phyloP scores from a whole-genome alignment of 2,329 filamentous ascomycete species.

The Myriangium duriaei region DNA sequence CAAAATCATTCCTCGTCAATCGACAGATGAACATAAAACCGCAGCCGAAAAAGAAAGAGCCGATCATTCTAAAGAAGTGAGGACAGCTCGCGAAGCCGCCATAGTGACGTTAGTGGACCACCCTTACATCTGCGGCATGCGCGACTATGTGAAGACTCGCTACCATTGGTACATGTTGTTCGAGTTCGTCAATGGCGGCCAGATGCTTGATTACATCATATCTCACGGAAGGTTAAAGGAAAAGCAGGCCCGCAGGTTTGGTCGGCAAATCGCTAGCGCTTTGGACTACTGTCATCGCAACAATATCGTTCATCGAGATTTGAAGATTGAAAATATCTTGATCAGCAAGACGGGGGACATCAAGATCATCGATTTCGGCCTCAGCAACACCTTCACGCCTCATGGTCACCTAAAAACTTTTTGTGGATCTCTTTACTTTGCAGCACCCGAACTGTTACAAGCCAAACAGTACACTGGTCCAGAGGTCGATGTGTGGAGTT shows the following conservation, averaged over 20 bases:
- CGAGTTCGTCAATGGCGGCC: constrained; percentile 95
- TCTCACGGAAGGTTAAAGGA: constrained; percentile 95
- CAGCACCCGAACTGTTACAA: constrained; percentile 85
- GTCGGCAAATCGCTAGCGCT: constrained; percentile 89
- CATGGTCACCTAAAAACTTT: constrained; percentile 83
- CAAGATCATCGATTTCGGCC: constrained; percentile 96
- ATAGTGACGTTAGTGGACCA: constrained; percentile 92
- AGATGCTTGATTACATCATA: constrained; percentile 99
- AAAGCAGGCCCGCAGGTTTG: constrained; percentile 96
- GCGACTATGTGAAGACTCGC: constrained; percentile 87
- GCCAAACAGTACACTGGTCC: constrained; percentile 90
- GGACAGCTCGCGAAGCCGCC: constrained; percentile 87
- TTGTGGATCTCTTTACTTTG: constrained; percentile 95
- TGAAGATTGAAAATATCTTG: constrained; percentile 98
- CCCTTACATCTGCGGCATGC: constrained; percentile 89
- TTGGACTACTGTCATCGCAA: constrained; percentile 96
- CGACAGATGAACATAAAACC: constrained; percentile 67
- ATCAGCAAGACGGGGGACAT: constrained; percentile 99
- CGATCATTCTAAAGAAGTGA: constrained; percentile 91
- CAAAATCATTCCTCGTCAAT: constrained; percentile 89
- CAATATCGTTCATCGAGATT: constrained; percentile 91
- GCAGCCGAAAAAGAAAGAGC: constrained; percentile 71
- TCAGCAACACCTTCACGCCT: constrained; percentile 92
- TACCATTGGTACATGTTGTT: constrained; percentile 99
- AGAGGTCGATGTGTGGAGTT: constrained; percentile 97